Evolutionary conservation across 208 protist genomes (phyloP).

Genomic region (Wallacemonas sp.): DNA sequence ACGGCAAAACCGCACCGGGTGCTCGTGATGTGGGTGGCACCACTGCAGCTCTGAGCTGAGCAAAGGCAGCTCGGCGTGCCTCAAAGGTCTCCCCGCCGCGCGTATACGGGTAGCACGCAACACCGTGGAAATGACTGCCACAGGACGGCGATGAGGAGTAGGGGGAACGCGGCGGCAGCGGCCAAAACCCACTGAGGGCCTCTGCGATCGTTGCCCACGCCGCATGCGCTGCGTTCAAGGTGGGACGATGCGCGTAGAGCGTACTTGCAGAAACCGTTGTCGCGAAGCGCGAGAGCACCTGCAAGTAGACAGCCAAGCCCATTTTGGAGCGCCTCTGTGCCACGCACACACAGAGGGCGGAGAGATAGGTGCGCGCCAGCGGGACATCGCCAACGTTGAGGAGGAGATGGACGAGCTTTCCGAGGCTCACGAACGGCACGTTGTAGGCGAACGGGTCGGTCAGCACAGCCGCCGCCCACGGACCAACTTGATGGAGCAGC

Average conservation of each 20-base stretch:
- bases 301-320: conserved; percentile 28
- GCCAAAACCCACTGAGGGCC: neutral
- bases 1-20: no score
- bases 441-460: conserved; percentile 36
- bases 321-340: conserved; percentile 32
- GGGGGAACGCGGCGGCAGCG: no score
- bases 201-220: neutral
- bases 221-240: conserved; percentile 2
- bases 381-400: conserved; percentile 48
- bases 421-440: conserved; percentile 35
- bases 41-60: neutral
- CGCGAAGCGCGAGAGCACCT: conserved; percentile 38
- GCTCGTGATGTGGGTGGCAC: no score
- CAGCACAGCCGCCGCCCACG: conserved; percentile 34
- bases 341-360: conserved; percentile 35
- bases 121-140: no score
- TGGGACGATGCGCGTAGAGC: conserved; percentile 5
- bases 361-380: conserved; percentile 57
- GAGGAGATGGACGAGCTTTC: conserved; percentile 22
- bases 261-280: conserved; percentile 3
- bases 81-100: neutral
- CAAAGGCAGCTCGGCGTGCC: neutral
- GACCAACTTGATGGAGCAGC: conserved; percentile 23
- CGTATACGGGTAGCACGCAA: no score
- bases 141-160: no score